Base-by-base conservation (phyloP, 2,329 filamentous ascomycete species). In the Nothophoma quercina region DNA sequence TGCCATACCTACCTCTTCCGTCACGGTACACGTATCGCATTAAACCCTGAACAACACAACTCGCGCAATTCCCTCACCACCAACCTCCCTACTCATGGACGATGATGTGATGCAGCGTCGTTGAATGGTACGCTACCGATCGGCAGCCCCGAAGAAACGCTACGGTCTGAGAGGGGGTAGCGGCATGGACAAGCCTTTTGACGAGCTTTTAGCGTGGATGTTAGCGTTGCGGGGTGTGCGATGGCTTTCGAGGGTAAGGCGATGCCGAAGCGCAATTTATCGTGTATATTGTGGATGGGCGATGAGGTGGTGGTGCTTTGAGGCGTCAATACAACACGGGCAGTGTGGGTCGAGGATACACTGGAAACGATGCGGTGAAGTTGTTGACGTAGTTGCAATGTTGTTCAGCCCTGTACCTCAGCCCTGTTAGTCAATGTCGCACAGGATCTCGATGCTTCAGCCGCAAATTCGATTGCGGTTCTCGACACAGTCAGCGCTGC, bases 151-250 rank as follows among this genome's bases (percentile, higher is more conserved):
- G 50, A 53, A 22, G 7, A 7, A 10, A 1, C 1, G 15, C 26
- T 34, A 39, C 6, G 13, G 22, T n/a, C 28, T 29, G 13, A 7
- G 16, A 48, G 22, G 5, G 22, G 50, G 33, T 38, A 29, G 43
- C 18, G 21, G 12, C 1, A 2, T 1, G 13, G 1, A 39, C 23
- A 53, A 53, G 50, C 50, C 4, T 53, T 48, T 53, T 16, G 18
- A 25, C 48, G 48, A 45, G 35, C 15, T 3, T 28, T 21, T 48
- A 48, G 36, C 36, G 21, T 22, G 15, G 12, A 7, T 2, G 9
- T 33, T 53, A 44, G 43, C 15, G 33, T 28, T 39, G 50, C 43
- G 50, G 43, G 50, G 50, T 53, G 50, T 39, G 44, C 50, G 50
- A 53, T 43, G 43, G 50, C 50, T 48, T 53, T n/a, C 23, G 32